Evolutionary conservation across 306 rosid genomes (phyloP).

Genomic region (Lathyrus sativus): DNA sequence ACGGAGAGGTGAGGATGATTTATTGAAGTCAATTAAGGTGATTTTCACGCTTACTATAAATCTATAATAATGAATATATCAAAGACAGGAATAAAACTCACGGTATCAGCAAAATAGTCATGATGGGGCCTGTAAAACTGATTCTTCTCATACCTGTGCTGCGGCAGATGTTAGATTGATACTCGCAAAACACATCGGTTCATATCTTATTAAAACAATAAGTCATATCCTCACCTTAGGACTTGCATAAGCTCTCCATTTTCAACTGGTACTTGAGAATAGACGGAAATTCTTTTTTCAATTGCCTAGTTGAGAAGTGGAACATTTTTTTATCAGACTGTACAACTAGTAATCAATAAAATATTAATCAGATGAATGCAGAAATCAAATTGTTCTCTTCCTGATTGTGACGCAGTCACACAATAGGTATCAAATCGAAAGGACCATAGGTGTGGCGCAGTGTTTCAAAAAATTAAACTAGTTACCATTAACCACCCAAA

Average conservation of each 20-base stretch:
- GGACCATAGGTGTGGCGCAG: slow-evolving; percentile 2
- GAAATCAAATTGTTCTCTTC: slow-evolving; percentile 4
- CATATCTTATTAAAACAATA: slow-evolving; percentile 29
- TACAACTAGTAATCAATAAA: slow-evolving; percentile 20
- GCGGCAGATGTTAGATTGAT: slow-evolving; percentile 79
- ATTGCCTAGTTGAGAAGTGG: slow-evolving; percentile 69
- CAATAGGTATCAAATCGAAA: slow-evolving; percentile 28
- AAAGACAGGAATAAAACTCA: slow-evolving; percentile 50
- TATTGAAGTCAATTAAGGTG: slow-evolving; percentile 33
- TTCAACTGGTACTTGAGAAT: slow-evolving; percentile 87
- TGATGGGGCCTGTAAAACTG: slow-evolving; percentile 94
- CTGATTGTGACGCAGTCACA: slow-evolving; percentile 15
- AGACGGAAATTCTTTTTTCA: slow-evolving; percentile 91
- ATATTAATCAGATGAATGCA: slow-evolving; percentile 14
- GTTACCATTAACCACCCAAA: slow-evolving; percentile 18
- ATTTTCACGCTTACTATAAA: slow-evolving; percentile 21
- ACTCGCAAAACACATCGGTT: slow-evolving; percentile 36
- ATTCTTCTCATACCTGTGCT: slow-evolving; percentile 92
- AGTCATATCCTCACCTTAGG: slow-evolving; percentile 68
- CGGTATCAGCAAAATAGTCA: slow-evolving; percentile 95
- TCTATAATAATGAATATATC: slow-evolving; percentile 14
- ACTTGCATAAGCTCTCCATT: slow-evolving; percentile 96
- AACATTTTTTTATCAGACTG: slow-evolving; percentile 38
- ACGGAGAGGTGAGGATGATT: slow-evolving; percentile 25
- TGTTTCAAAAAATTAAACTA: slow-evolving; percentile 28